A percentile compares a stretch with the other conserved stretches of the same genome.
Evolutionary conservation across 2,329 filamentous ascomycete genomes (phyloP).

Genomic region (Podosphaera aphanis): DNA sequence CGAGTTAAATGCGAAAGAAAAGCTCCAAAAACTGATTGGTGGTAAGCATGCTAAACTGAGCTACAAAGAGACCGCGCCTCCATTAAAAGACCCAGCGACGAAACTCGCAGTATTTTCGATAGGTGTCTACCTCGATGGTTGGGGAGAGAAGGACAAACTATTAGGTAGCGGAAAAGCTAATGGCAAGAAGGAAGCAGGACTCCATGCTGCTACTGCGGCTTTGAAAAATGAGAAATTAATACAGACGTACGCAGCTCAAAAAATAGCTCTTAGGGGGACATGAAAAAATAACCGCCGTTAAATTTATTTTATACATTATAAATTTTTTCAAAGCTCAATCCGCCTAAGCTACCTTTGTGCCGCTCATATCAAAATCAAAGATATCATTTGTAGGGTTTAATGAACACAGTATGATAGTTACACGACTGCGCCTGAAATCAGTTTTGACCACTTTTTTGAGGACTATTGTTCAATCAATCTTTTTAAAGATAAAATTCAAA

Average conservation of each 20-base stretch:
- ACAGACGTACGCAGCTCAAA: conserved; percentile 23
- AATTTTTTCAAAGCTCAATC: no score
- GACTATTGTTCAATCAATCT: no score
- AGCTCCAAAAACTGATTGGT: conserved; percentile 26
- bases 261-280: conserved; percentile 9
- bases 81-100: conserved; percentile 28
- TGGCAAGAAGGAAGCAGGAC: conserved; percentile 45
- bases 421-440: no score
- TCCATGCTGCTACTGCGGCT: conserved; percentile 39
- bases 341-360: no score
- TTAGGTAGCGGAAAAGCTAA: conserved; percentile 40
- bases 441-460: no score
- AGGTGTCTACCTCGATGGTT: conserved; percentile 41
- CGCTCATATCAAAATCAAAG: no score
- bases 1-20: conserved; percentile 25
- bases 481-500: no score
- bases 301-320: no score
- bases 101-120: conserved; percentile 36
- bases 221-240: conserved; percentile 40
- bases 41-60: conserved; percentile 30
- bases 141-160: conserved; percentile 37
- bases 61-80: conserved; percentile 33
- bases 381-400: no score
- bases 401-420: no score
- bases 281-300: no score